A percentile compares a stretch with the other conserved stretches of the same genome.
Conservation (phyloP, 164 flowering plant species). For the Umbellularia californica region DNA sequence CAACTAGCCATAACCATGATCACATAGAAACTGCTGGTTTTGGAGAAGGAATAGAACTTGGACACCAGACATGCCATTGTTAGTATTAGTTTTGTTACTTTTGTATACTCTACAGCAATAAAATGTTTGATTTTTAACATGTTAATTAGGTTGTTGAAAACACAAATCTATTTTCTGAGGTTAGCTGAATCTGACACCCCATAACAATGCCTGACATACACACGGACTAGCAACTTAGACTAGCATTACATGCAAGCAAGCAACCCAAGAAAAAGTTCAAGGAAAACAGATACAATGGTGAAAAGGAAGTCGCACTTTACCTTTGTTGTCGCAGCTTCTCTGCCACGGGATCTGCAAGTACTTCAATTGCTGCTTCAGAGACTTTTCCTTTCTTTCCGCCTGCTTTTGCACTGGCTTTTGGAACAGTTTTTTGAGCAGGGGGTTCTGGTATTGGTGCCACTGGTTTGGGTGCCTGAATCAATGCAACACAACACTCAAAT, state of each 20-base stretch:
- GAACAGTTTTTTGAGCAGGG: conserved; percentile 39
- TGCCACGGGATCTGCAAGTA: conserved; percentile 71
- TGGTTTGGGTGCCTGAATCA: conserved; percentile 13
- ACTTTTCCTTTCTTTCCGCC: conserved; percentile 33
- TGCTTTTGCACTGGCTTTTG: conserved; percentile 38
- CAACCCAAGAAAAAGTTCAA: background rate
- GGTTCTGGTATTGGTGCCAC: conserved; percentile 11
- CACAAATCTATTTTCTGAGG: no score
- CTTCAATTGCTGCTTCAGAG: conserved; percentile 43
- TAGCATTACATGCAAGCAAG: background rate
- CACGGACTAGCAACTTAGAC: no score
- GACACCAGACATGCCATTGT: no score
- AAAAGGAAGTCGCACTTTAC: conserved; percentile 22
- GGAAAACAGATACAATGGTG: background rate
- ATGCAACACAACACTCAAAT: background rate
- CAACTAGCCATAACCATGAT: no score
- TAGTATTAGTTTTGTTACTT: no score
- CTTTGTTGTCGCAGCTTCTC: conserved; percentile 94
- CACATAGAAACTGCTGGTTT: no score
- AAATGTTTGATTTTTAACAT: no score
- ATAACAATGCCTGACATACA: no score
- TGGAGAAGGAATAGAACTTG: no score
- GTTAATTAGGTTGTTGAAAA: no score
- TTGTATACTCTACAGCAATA: no score
- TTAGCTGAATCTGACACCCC: no score